Evolutionary conservation across 495 filamentous ascomycete species (phyloP), one percentile per base, ranked within the genome.

Genomic region (Glutinoglossum americanum): DNA sequence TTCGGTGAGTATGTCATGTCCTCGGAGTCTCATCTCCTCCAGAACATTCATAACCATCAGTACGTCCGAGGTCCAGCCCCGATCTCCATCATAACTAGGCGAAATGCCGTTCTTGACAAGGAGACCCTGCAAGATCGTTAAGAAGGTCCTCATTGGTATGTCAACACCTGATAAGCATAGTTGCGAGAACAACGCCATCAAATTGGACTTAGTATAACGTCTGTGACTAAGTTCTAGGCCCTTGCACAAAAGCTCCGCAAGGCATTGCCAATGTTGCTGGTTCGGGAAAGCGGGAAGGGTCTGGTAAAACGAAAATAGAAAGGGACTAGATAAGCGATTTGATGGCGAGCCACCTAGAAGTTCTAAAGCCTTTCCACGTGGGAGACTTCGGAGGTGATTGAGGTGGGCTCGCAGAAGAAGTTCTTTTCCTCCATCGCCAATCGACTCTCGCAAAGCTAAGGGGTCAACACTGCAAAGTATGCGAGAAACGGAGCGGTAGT

Each of bases 291-390:
- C 32, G 6, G 68, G 57, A 7, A 74, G 59, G 4, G 63, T 63
- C 19, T 64, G 58, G 57, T 79, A 67, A 33, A 79, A 74, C 21
- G 68, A 67, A 15, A 59, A 63, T 28, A 80, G 62, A 59, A 80
- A 80, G 7, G 70, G 58, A 5, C 75, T 80, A 5, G 76, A 75
- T 1, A 60, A 54, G 8, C 41, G 59, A 61, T 76, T 77, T 11
- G 67, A 61, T 11, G 65, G 65, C 9, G 69, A 70, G 33, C 58
- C 48, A 7, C 77, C 76, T 47, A 81, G 62, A 30, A 69, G 60
- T 37, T 51, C 57, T 5, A 64, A 57, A 17, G 68, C 69, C 48
- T 67, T 62, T 3, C 68, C 62, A 45, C 61, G 56, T 23, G 69
- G 55, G 32, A 72, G 48, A 21, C 55, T 61, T 23, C 64, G 55